Conservation (phyloP, 2,329 filamentous ascomycete genomes). For the Aureobasidium sp. region DNA sequence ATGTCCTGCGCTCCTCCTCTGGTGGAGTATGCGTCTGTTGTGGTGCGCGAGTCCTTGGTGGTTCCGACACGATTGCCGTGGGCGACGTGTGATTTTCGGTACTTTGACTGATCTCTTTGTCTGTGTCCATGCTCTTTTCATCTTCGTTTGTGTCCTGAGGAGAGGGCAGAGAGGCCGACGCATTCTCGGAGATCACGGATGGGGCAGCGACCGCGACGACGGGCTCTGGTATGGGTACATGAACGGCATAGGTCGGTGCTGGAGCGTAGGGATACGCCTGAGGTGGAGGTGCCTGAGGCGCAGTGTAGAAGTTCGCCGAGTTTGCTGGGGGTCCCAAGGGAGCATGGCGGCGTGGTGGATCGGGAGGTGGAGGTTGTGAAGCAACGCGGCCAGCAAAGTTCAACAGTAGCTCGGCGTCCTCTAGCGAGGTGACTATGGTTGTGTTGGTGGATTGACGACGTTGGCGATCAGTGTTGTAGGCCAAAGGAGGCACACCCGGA, state of each 20-base stretch:
- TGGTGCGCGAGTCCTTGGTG: not conserved
- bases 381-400: conserved; percentile 28
- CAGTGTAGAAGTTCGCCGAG: not conserved
- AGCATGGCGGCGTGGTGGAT: conserved; percentile 10
- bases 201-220: not conserved
- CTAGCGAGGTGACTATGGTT: conserved; percentile 26
- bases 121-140: conserved; percentile 6
- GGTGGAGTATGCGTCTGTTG: conserved; percentile 17
- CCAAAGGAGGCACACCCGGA: not conserved
- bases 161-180: conserved; percentile 5
- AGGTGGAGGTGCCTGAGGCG: not conserved
- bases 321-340: conserved; percentile 7
- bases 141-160: conserved; percentile 11
- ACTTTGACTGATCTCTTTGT: not conserved
- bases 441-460: conserved; percentile 14
- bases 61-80: not conserved
- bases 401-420: conserved; percentile 38
- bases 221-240: not conserved
- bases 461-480: conserved; percentile 19
- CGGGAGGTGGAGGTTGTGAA: not conserved
- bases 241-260: not conserved
- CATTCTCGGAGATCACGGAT: not conserved
- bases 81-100: not conserved
- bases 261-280: conserved; percentile 1
- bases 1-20: conserved; percentile 13